Conservation (phyloP, 805 yeast genomes). For the Priceomyces melissophilus region DNA sequence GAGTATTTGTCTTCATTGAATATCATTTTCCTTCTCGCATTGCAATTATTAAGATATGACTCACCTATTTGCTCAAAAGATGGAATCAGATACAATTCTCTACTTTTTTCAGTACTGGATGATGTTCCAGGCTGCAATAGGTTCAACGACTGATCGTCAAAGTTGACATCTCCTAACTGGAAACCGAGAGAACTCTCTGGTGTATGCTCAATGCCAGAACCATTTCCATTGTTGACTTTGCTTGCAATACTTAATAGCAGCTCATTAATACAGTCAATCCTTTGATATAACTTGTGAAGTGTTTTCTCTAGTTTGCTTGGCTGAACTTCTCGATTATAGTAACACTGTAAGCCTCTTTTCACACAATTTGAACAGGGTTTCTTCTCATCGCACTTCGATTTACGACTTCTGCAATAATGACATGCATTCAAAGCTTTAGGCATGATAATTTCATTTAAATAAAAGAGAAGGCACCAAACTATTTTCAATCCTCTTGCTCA, state of each 20-base stretch:
- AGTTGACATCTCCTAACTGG: not conserved
- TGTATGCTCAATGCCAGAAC: not conserved
- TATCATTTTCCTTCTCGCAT: not conserved
- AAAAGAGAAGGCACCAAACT: too few relatives aligned
- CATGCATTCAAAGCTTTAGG: slow-evolving; percentile 2
- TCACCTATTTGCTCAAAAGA: not conserved
- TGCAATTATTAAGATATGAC: not conserved
- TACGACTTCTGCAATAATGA: slow-evolving; percentile 1
- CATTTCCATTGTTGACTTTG: not conserved
- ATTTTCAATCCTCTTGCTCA: too few relatives aligned
- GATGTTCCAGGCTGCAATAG: not conserved
- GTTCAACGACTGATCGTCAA: not conserved
- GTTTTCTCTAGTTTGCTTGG: slow-evolving; percentile 1
- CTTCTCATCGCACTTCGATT: slow-evolving; percentile 2
- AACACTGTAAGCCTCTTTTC: not conserved
- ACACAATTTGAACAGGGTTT: slow-evolving; percentile 3
- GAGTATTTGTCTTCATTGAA: slow-evolving; percentile 1
- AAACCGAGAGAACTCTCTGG: not conserved
- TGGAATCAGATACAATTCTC: slow-evolving; percentile 1
- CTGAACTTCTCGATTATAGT: slow-evolving; percentile 1
- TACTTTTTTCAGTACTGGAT: not conserved
- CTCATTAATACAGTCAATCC: not conserved
- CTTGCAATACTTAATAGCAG: not conserved
- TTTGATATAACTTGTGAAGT: not conserved
- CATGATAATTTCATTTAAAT: not conserved